phyloP scores from a whole-genome alignment of 768 basidiomycete species.

The Suillus paluster region DNA sequence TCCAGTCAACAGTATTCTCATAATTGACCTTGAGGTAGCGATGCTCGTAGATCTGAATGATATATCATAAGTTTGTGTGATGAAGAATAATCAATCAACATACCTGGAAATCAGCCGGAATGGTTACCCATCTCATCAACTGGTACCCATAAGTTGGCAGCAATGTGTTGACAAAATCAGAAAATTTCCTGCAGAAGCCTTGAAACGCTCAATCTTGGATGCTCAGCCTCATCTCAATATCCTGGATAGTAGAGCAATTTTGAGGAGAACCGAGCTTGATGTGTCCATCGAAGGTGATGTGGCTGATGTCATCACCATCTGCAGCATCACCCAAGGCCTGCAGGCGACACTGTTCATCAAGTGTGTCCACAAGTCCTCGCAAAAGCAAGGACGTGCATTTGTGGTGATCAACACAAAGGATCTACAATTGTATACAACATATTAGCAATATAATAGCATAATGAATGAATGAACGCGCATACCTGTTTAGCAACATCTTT shows the following conservation, averaged over 20 bases:
- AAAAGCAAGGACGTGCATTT: not conserved
- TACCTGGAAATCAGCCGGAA: constrained; percentile 1
- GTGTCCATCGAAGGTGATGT: not conserved
- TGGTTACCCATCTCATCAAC: not conserved
- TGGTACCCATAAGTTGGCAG: not conserved
- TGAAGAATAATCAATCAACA: not conserved
- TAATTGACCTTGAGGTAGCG: constrained; percentile 32
- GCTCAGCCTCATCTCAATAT: not conserved
- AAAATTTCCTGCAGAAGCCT: not conserved
- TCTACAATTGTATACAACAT: not conserved
- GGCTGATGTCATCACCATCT: not conserved
- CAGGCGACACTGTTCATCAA: constrained; percentile 15
- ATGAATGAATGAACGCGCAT: not conserved
- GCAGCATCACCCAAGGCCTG: not conserved
- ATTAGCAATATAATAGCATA: not conserved
- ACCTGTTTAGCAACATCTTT: constrained; percentile 38
- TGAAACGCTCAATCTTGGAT: not conserved
- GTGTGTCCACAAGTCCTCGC: not conserved
- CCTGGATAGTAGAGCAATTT: not conserved
- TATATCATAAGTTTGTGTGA: not conserved
- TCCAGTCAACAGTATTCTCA: constrained; percentile 34
- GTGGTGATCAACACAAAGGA: constrained; percentile 1
- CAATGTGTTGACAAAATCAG: not conserved
- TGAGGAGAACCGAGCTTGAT: constrained; percentile 4
- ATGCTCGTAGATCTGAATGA: constrained; percentile 25